phyloP scores from a whole-genome alignment of 1,284 basidiomycete genomes.

The Malassezia obtusa region DNA sequence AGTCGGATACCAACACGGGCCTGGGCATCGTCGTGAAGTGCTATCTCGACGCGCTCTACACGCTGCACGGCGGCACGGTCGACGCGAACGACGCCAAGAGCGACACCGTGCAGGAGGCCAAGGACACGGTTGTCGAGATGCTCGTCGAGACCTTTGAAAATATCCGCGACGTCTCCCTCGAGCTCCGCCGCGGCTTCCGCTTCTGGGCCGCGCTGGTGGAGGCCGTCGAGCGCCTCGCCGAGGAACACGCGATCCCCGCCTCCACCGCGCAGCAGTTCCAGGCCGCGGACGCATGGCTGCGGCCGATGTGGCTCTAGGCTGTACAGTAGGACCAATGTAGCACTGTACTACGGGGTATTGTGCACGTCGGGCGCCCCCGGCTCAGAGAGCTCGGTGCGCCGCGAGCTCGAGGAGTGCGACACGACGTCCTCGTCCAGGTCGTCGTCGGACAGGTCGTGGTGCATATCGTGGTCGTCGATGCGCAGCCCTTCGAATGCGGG shows the following conservation, averaged over 20 bases:
- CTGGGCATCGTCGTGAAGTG: constrained; percentile 93
- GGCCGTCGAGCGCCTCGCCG: constrained; percentile 73
- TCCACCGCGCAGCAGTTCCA: constrained; percentile 89
- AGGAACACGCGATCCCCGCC: constrained; percentile 57
- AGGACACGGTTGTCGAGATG: constrained; percentile 75
- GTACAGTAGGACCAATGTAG: not conserved
- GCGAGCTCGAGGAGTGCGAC: not conserved
- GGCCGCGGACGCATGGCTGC: constrained; percentile 81
- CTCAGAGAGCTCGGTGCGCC: not conserved
- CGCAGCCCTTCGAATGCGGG: constrained; percentile 7
- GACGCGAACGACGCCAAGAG: constrained; percentile 54
- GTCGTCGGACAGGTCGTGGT: constrained; percentile 32
- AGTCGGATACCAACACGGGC: constrained; percentile 90
- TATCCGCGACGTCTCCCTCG: constrained; percentile 71
- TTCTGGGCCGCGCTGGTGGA: constrained; percentile 92
- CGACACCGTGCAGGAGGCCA: constrained; percentile 69
- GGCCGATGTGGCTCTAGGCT: constrained; percentile 49
- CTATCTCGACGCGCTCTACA: constrained; percentile 67
- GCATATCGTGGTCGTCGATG: constrained; percentile 22
- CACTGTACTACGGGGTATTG: not conserved
- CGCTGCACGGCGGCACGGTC: constrained; percentile 61
- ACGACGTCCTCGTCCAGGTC: constrained; percentile 25
- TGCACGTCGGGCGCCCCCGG: not conserved
- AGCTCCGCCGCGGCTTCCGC: constrained; percentile 89
- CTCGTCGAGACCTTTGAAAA: constrained; percentile 86